These are phyloP conservation scores for Penicillium paradoxum DNA, from an alignment of 495 filamentous ascomycete genomes.

Conservation along the genomic window DNA sequence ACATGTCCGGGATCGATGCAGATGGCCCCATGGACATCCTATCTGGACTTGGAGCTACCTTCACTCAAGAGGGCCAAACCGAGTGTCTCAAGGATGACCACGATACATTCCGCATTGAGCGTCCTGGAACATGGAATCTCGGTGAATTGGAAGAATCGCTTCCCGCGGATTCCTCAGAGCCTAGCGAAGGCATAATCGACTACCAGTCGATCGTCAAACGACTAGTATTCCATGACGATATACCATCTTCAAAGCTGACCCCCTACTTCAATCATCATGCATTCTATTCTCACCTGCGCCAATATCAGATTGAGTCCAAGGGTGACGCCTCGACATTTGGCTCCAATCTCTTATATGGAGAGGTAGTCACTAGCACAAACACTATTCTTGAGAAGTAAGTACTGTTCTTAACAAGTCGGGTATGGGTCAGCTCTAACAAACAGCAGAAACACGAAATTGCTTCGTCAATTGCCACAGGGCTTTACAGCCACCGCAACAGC, in stretches of 20 bases:
- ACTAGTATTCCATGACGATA: conserved; percentile 62
- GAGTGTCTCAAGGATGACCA: conserved; percentile 80
- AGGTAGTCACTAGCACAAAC: conserved; percentile 91
- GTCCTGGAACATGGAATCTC: conserved; percentile 59
- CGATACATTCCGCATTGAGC: conserved; percentile 77
- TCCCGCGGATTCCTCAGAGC: conserved; percentile 22
- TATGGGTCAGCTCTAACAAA: conserved; percentile 11
- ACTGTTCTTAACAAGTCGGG: not conserved
- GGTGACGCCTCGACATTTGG: conserved; percentile 65
- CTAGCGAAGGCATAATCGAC: conserved; percentile 60
- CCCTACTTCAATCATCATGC: conserved; percentile 84
- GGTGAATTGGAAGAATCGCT: conserved; percentile 49
- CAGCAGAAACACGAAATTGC: conserved; percentile 67
- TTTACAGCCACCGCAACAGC: conserved; percentile 88
- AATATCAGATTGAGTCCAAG: conserved; percentile 56
- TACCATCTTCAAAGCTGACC: conserved; percentile 69
- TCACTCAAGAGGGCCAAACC: conserved; percentile 59
- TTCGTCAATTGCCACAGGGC: conserved; percentile 71
- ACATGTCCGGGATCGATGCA: conserved; percentile 69
- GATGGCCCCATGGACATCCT: conserved; percentile 63
- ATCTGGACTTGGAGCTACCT: conserved; percentile 56
- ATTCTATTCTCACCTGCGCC: conserved; percentile 66
- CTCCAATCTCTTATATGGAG: conserved; percentile 74
- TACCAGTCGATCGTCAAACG: conserved; percentile 71
- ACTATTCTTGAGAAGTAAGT: conserved; percentile 86